Evolutionary conservation across 2,329 filamentous ascomycete species (phyloP), one percentile per base, ranked within the genome.

Genomic region (Aspergillus calidoustus): DNA sequence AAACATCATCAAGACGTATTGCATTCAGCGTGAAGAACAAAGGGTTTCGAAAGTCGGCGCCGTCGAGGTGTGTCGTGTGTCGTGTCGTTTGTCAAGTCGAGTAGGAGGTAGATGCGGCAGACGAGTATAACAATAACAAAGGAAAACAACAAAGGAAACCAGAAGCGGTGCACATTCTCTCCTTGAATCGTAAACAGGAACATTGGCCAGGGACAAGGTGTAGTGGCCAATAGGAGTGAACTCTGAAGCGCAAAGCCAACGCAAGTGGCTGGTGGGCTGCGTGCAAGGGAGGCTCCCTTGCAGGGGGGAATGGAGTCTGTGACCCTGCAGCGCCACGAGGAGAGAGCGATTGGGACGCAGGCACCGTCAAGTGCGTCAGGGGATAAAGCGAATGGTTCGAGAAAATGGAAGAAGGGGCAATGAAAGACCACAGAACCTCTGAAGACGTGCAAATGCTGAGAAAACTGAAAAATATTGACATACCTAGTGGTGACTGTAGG

Each of bases 211-310:
- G 53, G 30, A 28, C 8, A 34, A 46, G 31, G n/a, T 17, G 38
- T 15, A 28, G 56, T 46, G 38, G 49, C 54, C 54, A 57, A 52
- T 54, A 47, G 51, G 30, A 53, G 46, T 25, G 43, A 22, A 60
- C 7, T 43, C 43, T 41, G 44, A 25, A 31, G n/a, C 41, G 54
- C 28, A 44, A 43, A 44, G 53, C 23, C 41, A 31, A 57, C 31
- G 31, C 53, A 57, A 54, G 49, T 64, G 62, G 63, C 60, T 54
- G 49, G n/a, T 49, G 57, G 53, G 48, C 6, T 31, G 28, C 41
- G 53, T 48, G 54, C 57, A 64, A 60, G 63, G 63, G 63, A 53
- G 53, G 17, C 15, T 30, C 47, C 63, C 63, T 64, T 63, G 63
- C 63, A 58, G 43, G 55, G 34, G 46, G 53, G 41, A 58, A 57